Evolutionary conservation across 164 flowering plant species (phyloP).

Genomic region (Akebia trifoliata): DNA sequence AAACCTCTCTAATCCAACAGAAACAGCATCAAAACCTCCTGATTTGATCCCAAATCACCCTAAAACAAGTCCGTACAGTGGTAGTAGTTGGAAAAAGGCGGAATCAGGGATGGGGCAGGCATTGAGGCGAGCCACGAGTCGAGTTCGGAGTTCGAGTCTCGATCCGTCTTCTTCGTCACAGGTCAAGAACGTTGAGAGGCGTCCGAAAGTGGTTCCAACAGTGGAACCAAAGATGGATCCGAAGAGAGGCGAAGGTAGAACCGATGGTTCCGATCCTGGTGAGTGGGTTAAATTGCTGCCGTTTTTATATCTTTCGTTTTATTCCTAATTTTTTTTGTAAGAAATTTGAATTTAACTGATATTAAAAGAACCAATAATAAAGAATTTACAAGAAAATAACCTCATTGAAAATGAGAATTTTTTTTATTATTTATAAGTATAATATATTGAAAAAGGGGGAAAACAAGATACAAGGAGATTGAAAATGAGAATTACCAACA

Average conservation of each 20-base stretch:
- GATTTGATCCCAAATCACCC: not conserved
- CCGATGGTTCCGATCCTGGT: constrained; percentile 20
- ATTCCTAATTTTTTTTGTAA: not conserved
- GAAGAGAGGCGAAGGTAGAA: constrained; percentile 13
- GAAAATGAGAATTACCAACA: no score
- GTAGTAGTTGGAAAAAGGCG: not conserved
- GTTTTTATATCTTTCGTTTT: not conserved
- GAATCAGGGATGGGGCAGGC: constrained; percentile 77
- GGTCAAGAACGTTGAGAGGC: constrained; percentile 32
- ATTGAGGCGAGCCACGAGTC: constrained; percentile 73
- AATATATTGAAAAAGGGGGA: no score
- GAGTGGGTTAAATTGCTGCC: not conserved
- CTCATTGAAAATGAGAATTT: no score
- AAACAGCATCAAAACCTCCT: not conserved
- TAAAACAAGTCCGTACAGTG: not conserved
- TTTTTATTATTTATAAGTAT: no score
- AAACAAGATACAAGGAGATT: no score
- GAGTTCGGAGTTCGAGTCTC: constrained; percentile 27
- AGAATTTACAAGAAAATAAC: no score
- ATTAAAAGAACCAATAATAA: no score
- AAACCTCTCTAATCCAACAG: not conserved
- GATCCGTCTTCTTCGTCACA: constrained; percentile 29
- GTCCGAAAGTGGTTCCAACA: constrained; percentile 21
- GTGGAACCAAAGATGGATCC: constrained; percentile 18
- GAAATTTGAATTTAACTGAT: not conserved